phyloP scores from a whole-genome alignment of 2,329 filamentous ascomycete species.

The Hypoxylon sp. region DNA sequence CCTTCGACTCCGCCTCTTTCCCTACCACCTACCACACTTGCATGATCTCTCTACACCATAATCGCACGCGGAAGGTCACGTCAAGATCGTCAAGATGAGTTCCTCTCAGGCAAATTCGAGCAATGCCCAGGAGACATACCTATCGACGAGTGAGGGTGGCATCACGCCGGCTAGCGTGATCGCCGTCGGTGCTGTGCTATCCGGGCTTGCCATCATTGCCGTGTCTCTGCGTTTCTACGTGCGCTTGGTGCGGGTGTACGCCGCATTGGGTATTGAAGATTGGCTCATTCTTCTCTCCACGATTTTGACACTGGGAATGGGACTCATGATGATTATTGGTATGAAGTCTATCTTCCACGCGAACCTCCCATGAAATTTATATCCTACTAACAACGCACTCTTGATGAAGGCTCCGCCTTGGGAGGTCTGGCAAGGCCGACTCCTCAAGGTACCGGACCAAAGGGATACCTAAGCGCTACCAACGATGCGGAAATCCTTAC shows the following conservation, averaged over 20 bases:
- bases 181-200: constrained; percentile 29
- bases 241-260: constrained; percentile 1
- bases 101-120: neutral
- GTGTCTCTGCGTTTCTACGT: constrained; percentile 26
- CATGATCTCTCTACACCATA: neutral
- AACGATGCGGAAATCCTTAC: constrained; percentile 28
- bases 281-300: constrained; percentile 27
- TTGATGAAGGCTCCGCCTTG: constrained; percentile 20
- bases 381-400: too few relatives aligned
- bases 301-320: constrained; percentile 26
- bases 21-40: too few relatives aligned
- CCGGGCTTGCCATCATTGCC: constrained; percentile 4
- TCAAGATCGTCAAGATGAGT: neutral
- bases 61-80: neutral
- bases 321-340: constrained; percentile 31
- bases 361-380: too few relatives aligned
- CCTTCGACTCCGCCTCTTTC: too few relatives aligned
- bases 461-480: constrained; percentile 26
- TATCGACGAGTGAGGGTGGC: constrained; percentile 29
- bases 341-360: constrained; percentile 3
- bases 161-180: constrained; percentile 28
- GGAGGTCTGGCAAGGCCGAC: constrained; percentile 22
- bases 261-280: constrained; percentile 14
- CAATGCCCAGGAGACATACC: constrained; percentile 20
- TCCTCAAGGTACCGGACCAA: constrained; percentile 22